Evolutionary conservation across 177 flowering plant species (phyloP).

Genomic region (Vitis hybrid): DNA sequence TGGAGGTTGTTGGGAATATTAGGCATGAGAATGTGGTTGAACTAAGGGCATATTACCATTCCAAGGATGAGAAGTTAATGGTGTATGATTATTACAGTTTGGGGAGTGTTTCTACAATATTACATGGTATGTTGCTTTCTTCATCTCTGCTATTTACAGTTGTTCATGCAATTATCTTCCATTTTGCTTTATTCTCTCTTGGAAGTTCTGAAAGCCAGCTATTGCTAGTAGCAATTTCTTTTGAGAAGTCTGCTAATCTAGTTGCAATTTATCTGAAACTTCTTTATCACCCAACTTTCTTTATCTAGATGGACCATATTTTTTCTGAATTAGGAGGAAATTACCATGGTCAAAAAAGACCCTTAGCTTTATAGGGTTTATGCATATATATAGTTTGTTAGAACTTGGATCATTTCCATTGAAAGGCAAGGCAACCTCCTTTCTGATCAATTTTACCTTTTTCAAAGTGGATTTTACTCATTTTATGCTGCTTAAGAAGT

Average conservation of each 20-base stretch:
- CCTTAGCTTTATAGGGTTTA: no score
- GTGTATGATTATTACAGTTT: conserved; percentile 71
- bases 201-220: neutral
- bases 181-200: neutral
- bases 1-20: conserved; percentile 82
- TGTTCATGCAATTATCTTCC: neutral
- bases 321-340: no score
- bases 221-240: neutral
- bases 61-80: conserved; percentile 90
- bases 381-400: neutral
- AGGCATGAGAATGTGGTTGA: conserved; percentile 76
- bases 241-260: no score
- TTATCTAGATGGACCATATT: no score
- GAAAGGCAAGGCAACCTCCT: neutral
- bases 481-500: neutral
- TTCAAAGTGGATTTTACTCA: neutral
- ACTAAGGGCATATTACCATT: conserved; percentile 77
- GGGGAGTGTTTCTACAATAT: conserved; percentile 72
- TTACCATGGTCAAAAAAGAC: no score
- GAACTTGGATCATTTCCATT: neutral
- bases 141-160: neutral
- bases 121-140: conserved; percentile 61
- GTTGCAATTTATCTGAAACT: no score
- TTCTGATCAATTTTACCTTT: neutral
- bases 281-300: no score